Evolutionary conservation across 345 rosid genomes (phyloP).

Genomic region (Populus davidiana): DNA sequence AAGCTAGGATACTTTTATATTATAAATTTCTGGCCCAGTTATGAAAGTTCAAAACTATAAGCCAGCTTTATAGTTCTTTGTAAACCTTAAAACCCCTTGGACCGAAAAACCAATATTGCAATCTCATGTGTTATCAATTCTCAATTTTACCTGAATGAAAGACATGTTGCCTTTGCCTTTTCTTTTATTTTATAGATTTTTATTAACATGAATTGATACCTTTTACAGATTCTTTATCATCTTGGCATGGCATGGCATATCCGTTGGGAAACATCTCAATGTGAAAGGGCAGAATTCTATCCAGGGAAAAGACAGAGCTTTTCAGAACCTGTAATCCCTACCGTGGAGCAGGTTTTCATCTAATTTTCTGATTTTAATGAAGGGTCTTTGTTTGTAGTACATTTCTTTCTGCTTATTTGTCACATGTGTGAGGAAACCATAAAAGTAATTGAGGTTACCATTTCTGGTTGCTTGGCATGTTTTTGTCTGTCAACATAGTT

Average conservation of each 20-base stretch:
- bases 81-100: no score
- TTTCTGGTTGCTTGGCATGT: slow-evolving; percentile 16
- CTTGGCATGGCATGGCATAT: slow-evolving; percentile 82
- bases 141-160: background rate
- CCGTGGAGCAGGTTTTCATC: slow-evolving; percentile 55
- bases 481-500: slow-evolving; percentile 47
- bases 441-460: background rate
- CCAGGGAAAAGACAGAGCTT: slow-evolving; percentile 40
- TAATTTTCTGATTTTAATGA: background rate
- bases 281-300: slow-evolving; percentile 34
- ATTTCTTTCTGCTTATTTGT: background rate
- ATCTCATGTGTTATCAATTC: no score
- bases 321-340: slow-evolving; percentile 59
- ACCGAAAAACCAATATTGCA: no score
- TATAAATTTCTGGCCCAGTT: no score
- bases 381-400: background rate
- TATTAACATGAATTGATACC: slow-evolving; percentile 2
- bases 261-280: slow-evolving; percentile 60
- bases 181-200: background rate
- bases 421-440: background rate
- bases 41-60: no score
- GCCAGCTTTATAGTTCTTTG: no score
- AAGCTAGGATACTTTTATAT: no score
- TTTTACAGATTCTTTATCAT: slow-evolving; percentile 77
- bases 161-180: background rate